Base-by-base conservation (phyloP, 2,329 filamentous ascomycete genomes). In the Aspergillus tubingensis region DNA sequence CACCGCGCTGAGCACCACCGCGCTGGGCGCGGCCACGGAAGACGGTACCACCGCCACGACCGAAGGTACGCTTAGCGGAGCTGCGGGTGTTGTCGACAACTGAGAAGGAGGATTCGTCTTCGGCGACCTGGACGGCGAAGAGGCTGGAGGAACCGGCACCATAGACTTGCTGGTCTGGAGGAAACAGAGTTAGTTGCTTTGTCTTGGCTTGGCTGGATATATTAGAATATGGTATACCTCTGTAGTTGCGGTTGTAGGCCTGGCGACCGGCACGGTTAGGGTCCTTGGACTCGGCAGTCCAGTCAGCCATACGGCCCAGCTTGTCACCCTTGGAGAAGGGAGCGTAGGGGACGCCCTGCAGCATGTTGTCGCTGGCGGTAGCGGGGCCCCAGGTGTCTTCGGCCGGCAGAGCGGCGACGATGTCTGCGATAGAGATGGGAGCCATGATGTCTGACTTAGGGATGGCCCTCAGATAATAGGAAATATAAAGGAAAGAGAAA, bases 291-390 rank as follows among this genome's bases (percentile, higher is more conserved):
- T 97, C 95, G 51, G 88, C 75, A 17, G 93, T 96, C 95, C 95
- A 99, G 83, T 99, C 95, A 63, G 95, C 95, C 93, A 99, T 98
- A 77, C 95, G 93, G 74, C 95, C 95, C 62, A 99, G 85, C 85
- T 97, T 98, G 83, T 99, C 95, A 76, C 92, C 92, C 81, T 99
- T 99, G 68, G 93, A 97, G 84, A 95, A 99, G 63, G 95, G 95
- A 70, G 95, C 95, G 79, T 97, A 99, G 41, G 95, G 95, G 53
- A 98, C 92, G 76, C 95, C 95, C 76, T 96, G 89, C 72, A 98
- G 86, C 64, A 91, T 96, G 66, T 91, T 96, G 77, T 96, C 91
- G 71, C 82, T 87, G 62, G 92, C 90, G 68, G 90, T 86, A 63
- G 90, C 79, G 57, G 94, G 94, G 62, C 95, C 95, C 95, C 95